These are phyloP conservation scores for Suhomyces kunorum DNA, from an alignment of 1,139 yeast species.

Conservation along the genomic window DNA sequence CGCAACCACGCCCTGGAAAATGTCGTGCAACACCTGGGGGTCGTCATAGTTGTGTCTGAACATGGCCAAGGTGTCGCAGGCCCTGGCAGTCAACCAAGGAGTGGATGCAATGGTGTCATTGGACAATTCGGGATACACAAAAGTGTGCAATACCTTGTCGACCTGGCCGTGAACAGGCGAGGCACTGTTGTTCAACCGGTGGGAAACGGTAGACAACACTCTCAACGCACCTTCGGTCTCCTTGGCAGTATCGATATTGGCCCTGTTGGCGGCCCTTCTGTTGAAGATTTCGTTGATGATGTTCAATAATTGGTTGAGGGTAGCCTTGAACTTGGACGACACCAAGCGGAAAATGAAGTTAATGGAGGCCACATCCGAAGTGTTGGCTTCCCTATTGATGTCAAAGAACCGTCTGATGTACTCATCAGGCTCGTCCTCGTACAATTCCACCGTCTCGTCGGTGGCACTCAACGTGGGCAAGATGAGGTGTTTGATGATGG, in stretches of 20 bases:
- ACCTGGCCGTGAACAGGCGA: constrained; percentile 50
- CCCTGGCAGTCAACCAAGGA: constrained; percentile 57
- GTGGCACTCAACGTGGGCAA: constrained; percentile 63
- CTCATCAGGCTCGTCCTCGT: constrained; percentile 74
- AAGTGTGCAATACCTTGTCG: constrained; percentile 46
- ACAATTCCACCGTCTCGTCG: constrained; percentile 57
- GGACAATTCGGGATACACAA: constrained; percentile 49
- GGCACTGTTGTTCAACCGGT: constrained; percentile 38
- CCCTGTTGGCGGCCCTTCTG: constrained; percentile 37
- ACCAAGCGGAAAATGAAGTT: constrained; percentile 62
- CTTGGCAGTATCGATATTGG: constrained; percentile 36
- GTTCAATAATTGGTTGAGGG: constrained; percentile 43
- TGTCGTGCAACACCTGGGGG: constrained; percentile 40
- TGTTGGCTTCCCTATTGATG: constrained; percentile 66
- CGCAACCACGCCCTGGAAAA: constrained; percentile 46
- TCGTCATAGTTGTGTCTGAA: constrained; percentile 44
- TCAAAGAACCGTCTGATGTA: constrained; percentile 71
- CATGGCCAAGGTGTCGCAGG: constrained; percentile 56
- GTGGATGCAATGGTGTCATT: constrained; percentile 31
- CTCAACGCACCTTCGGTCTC: constrained; percentile 55
- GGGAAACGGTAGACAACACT: constrained; percentile 47
- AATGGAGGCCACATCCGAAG: constrained; percentile 81
- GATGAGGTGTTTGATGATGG: constrained; percentile 58
- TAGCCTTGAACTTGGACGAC: constrained; percentile 49
- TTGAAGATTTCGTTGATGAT: constrained; percentile 55